Base-by-base conservation (phyloP, 768 basidiomycete species). In the Mycena polygramma region DNA sequence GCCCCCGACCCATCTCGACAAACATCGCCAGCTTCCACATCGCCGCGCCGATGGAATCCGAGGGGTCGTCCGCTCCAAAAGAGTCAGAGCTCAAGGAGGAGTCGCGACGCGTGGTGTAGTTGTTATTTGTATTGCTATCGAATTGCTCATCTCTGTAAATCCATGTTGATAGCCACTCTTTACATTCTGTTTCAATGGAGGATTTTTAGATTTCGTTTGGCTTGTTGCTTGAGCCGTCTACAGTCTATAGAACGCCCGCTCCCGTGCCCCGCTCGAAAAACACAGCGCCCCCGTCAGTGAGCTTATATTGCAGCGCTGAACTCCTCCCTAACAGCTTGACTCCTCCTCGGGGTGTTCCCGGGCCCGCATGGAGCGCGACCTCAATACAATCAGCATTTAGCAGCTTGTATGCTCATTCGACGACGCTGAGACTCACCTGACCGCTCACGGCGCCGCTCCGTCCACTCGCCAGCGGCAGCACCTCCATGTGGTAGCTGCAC, bases 191-290 rank as follows among this genome's bases (percentile, higher is more conserved):
- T 46, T 20, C 41, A 30, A 53, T 26, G 26, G 26, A 15, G 52
- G 22, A 26, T 53, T 26, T 7, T 35, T 35, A 24, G 7, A 36
- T 20, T 10, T 10, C 35, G 24, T 30, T 13, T 4, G 14, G 26
- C 8, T 36, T 35, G 36, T 20, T 11, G 20, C 54, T 30, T 30
- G 30, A 30, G 30, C 30, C 30, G 3, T 30, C 30, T 30, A 30
- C 30, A 30, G 30, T 36, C 55, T 69, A 68, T 22, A 68, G 17
- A 45, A 94, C 88, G 1, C 87, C 90, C 39, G 84, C 84, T 17
- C 89, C 88, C 17, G 89, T 94, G 6, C 94, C 94, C 69, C 90
- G 87, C 66, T 91, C 87, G 75, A 95, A 95, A 81, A 91, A 94
- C 0, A 88, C 79, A 2, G 88, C 87, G 4, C 90, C 86, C 10